These are phyloP conservation scores for Termitomyces sp. DNA, from an alignment of 768 basidiomycete genomes.

Conservation along the genomic window DNA sequence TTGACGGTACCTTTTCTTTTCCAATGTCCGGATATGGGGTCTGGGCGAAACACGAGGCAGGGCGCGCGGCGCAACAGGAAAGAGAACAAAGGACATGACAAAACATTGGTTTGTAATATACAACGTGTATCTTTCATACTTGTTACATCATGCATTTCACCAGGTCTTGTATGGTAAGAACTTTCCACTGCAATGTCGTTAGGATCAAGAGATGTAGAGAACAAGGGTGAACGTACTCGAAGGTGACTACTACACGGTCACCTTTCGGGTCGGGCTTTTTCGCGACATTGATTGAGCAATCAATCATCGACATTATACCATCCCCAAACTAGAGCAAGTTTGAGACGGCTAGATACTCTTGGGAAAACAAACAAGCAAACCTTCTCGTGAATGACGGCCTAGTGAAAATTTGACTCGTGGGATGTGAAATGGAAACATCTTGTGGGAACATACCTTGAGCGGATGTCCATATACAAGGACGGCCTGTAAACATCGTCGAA, in stretches of 20 bases:
- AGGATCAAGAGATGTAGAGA: constrained; percentile 1
- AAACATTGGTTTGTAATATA: too few species aligned
- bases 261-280: constrained; percentile 76
- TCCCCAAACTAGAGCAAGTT: constrained; percentile 61
- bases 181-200: constrained; percentile 52
- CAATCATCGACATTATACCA: constrained; percentile 89
- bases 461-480: constrained; percentile 76
- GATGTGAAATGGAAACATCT: neutral
- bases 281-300: constrained; percentile 67
- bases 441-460: constrained; percentile 54
- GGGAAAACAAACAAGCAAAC: constrained; percentile 22
- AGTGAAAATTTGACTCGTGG: neutral
- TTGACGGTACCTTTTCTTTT: neutral
- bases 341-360: neutral
- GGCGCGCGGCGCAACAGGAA: too few species aligned
- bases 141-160: constrained; percentile 30
- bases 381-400: constrained; percentile 80
- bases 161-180: constrained; percentile 73
- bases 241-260: constrained; percentile 74
- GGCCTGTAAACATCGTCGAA: constrained; percentile 33
- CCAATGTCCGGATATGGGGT: neutral
- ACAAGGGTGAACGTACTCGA: constrained; percentile 54
- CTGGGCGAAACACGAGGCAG: neutral
- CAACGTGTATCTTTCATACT: neutral
- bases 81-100: neutral